A percentile compares a stretch with the other conserved stretches of the same genome.
Conservation (phyloP, 106 monocot species). For the Apostasia ramifera region DNA sequence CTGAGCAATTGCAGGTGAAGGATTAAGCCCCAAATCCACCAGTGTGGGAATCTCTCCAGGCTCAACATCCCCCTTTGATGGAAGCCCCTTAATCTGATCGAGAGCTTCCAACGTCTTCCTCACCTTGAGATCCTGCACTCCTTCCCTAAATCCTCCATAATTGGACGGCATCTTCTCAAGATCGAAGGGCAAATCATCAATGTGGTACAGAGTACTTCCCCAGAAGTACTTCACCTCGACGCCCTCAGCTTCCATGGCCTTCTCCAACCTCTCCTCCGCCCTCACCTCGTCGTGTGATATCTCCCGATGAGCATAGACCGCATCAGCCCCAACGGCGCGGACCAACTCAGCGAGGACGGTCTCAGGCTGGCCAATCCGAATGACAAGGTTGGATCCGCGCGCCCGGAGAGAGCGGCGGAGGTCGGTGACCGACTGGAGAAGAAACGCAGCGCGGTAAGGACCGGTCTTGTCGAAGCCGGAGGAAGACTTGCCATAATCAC, state of each 20-base stretch:
- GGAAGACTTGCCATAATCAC: constrained; percentile 77
- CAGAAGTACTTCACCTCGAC: constrained; percentile 97
- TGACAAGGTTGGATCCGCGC: constrained; percentile 86
- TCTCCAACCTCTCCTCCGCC: constrained; percentile 69
- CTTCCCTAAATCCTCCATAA: constrained; percentile 87
- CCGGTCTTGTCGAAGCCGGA: constrained; percentile 91
- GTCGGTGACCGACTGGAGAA: constrained; percentile 76
- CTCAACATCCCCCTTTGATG: constrained; percentile 61
- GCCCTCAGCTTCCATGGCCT: constrained; percentile 85
- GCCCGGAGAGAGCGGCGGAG: constrained; percentile 50
- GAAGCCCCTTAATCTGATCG: constrained; percentile 84
- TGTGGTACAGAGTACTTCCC: constrained; percentile 94
- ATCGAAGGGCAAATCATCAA: constrained; percentile 80
- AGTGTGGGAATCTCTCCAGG: constrained; percentile 87
- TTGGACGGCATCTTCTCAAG: constrained; percentile 86
- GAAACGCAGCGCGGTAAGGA: constrained; percentile 76
- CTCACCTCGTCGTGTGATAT: constrained; percentile 66
- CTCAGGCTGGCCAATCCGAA: constrained; percentile 82
- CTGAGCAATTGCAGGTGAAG: constrained; percentile 32
- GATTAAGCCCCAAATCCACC: constrained; percentile 72
- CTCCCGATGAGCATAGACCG: constrained; percentile 80
- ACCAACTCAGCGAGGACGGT: constrained; percentile 62
- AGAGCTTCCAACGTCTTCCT: constrained; percentile 66
- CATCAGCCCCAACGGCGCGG: constrained; percentile 65
- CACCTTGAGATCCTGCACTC: constrained; percentile 51